A percentile compares a stretch with the other conserved stretches of the same genome.
Evolutionary conservation across 139 green algal species (phyloP).

Genomic region (Astrephomene gubernaculifera): DNA sequence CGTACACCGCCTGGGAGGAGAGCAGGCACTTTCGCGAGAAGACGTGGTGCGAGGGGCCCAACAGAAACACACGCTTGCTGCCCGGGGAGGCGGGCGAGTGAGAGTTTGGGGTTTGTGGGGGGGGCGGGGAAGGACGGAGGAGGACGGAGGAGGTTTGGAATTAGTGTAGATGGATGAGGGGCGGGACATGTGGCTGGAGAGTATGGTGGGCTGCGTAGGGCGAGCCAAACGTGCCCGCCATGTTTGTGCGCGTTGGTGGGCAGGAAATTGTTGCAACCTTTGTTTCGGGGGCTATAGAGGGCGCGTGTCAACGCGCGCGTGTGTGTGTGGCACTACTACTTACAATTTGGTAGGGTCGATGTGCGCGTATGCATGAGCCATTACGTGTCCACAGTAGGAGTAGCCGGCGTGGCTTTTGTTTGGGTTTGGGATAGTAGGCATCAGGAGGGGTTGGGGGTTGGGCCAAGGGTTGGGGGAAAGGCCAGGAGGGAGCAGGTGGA

Average conservation of each 20-base stretch:
- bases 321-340: constrained; percentile 36
- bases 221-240: too few species aligned
- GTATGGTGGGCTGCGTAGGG: background rate
- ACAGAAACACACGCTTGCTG: constrained; percentile 87
- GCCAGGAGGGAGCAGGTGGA: background rate
- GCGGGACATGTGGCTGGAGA: background rate
- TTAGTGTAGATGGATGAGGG: background rate
- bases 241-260: too few species aligned
- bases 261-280: too few species aligned
- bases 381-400: constrained; percentile 87
- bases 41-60: constrained; percentile 93
- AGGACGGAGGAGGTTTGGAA: background rate
- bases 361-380: constrained; percentile 85
- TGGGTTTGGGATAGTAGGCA: background rate
- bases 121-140: background rate
- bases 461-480: background rate
- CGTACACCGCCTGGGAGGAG: constrained; percentile 70
- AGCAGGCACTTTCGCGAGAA: constrained; percentile 86
- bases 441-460: background rate
- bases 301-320: too few species aligned
- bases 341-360: constrained; percentile 80
- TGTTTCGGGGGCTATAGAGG: too few species aligned
- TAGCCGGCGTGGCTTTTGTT: constrained; percentile 84
- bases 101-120: background rate
- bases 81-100: background rate